phyloP scores from a whole-genome alignment of 768 basidiomycete species.

The Astraeus odoratus region DNA sequence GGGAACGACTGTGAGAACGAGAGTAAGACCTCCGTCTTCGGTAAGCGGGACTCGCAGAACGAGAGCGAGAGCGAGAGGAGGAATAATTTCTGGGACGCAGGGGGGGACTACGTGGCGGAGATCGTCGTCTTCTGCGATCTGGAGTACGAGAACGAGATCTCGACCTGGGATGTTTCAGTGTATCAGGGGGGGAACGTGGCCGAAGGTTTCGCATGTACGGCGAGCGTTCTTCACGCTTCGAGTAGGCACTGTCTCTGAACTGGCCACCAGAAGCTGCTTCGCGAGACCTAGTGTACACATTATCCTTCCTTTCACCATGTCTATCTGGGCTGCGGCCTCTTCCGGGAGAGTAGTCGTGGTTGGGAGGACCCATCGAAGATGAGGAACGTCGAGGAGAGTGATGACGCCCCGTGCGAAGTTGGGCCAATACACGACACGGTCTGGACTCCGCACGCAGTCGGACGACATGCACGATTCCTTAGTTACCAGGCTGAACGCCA shows the following conservation, averaged over 20 bases:
- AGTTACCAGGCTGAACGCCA: too few species aligned
- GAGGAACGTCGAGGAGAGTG: too few species aligned
- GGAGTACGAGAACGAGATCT: slow-evolving; percentile 3
- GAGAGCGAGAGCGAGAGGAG: slow-evolving; percentile 14
- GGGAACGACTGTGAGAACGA: slow-evolving; percentile 29
- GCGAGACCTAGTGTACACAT: neutral
- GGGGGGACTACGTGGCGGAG: slow-evolving; percentile 14
- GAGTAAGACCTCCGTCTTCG: slow-evolving; percentile 15
- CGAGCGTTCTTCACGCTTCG: slow-evolving; percentile 16
- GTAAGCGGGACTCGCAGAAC: slow-evolving; percentile 15
- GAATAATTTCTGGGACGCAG: slow-evolving; percentile 4
- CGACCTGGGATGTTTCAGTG: slow-evolving; percentile 3
- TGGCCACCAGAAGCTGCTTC: neutral
- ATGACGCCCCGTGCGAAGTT: too few species aligned
- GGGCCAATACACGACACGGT: too few species aligned
- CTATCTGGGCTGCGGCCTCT: neutral
- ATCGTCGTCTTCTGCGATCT: neutral
- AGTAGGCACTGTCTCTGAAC: neutral
- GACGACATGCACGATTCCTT: too few species aligned
- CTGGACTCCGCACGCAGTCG: too few species aligned
- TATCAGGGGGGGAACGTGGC: slow-evolving; percentile 3
- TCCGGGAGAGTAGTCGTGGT: neutral
- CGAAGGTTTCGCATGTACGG: slow-evolving; percentile 7
- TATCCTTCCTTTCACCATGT: neutral
- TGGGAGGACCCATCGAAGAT: neutral